phyloP scores from a whole-genome alignment of 768 basidiomycete genomes.

The Amanita phalloides region DNA sequence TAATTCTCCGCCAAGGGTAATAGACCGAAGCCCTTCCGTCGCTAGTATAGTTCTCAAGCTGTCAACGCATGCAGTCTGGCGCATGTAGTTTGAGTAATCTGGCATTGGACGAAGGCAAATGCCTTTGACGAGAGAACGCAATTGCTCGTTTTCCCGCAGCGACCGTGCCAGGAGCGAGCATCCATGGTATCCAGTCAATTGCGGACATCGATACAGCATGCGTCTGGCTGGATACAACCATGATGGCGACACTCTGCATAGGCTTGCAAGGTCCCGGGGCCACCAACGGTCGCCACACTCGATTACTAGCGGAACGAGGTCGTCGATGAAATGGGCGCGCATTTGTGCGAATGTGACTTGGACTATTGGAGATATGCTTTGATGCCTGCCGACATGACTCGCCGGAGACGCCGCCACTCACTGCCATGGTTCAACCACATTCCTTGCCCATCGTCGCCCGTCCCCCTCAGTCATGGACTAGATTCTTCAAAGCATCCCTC shows the following conservation, averaged over 20 bases:
- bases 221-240: conserved; percentile 35
- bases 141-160: conserved; percentile 23
- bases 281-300: conserved; percentile 41
- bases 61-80: neutral
- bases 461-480: conserved; percentile 41
- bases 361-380: neutral
- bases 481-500: conserved; percentile 34
- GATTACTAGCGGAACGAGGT: conserved; percentile 43
- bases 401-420: neutral
- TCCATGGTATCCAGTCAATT: conserved; percentile 27
- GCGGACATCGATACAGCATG: conserved; percentile 34
- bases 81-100: neutral
- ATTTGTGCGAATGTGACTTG: neutral
- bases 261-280: conserved; percentile 35
- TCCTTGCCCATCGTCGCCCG: conserved; percentile 43
- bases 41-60: conserved; percentile 30
- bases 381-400: neutral
- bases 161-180: conserved; percentile 32
- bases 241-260: conserved; percentile 37
- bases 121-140: conserved; percentile 26
- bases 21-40: conserved; percentile 27
- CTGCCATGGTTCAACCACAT: conserved; percentile 12
- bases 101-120: conserved; percentile 29
- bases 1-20: conserved; percentile 38
- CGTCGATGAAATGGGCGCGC: conserved; percentile 26